phyloP scores from a whole-genome alignment of 495 filamentous ascomycete species.

The Hypomontagnella submonticulosa region DNA sequence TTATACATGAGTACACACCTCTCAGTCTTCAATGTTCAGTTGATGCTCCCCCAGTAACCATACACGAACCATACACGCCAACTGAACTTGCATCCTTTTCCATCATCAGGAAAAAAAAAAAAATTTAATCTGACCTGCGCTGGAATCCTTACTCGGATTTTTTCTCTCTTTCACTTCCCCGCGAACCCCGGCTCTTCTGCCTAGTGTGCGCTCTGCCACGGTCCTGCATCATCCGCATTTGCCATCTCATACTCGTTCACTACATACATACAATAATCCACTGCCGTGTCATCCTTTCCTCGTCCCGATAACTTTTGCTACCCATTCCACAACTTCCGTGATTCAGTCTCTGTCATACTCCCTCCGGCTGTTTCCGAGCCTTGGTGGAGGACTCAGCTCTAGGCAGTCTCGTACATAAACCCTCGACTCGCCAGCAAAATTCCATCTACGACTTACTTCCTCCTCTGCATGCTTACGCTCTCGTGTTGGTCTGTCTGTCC shows the following conservation, averaged over 20 bases:
- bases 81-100: not conserved
- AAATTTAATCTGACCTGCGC: too few relatives aligned
- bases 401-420: conserved; percentile 17
- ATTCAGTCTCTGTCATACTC: conserved; percentile 10
- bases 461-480: not conserved
- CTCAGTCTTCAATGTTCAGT: not conserved
- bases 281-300: conserved; percentile 5
- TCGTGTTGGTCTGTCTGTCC: not conserved
- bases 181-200: conserved; percentile 1
- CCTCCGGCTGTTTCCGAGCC: conserved; percentile 20
- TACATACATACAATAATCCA: not conserved
- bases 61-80: too few relatives aligned
- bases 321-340: conserved; percentile 9
- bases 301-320: not conserved
- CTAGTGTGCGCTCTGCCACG: conserved; percentile 11
- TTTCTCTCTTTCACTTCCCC: not conserved
- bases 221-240: conserved; percentile 2
- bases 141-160: not conserved
- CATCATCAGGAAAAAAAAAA: not conserved
- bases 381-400: conserved; percentile 10
- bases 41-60: too few relatives aligned
- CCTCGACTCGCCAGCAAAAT: not conserved
- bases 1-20: conserved; percentile 2
- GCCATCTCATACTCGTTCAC: not conserved
- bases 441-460: not conserved